Evolutionary conservation across 1,139 yeast genomes (phyloP), one percentile per base, ranked within the genome.

Genomic region (Arxiozyma bovina): DNA sequence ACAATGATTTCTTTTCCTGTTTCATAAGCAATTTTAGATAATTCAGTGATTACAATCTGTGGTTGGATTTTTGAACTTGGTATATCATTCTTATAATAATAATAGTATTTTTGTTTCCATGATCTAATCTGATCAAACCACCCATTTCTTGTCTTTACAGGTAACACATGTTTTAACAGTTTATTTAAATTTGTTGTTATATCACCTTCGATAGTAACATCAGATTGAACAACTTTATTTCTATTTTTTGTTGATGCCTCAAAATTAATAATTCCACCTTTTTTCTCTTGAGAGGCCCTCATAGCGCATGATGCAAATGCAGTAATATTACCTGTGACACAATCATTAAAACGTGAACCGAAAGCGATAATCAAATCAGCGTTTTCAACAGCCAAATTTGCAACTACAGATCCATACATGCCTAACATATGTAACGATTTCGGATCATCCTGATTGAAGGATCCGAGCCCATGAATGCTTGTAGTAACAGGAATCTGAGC

Each of bases 301-400:
- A 82, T 86, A 54, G 98, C 98, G 56, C 76, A 88, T 55, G 99
- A 99, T 45, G 99, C 99, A 72, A 93, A 93, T 70, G 87, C 87
- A 60, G 87, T 63, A 55, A 93, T 78, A 68, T 82, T 82, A 68
- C 94, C 86, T 51, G 99, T 93, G 63, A 93, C 99, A 77, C 99
- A 90, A 76, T 93, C 99, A 73, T 93, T 99, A 67, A 93, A 93
- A 71, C 99, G 82, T 47, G 98, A 96, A 69, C 99, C 99, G 51
- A 93, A 78, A 23, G 98, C 98, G 63, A 93, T 76, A 68, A 93
- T 88, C 66, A 93, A 76, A 73, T 93, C 99, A 46, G 99, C 96
- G 57, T 81, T 78, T 75, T 93, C 99, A 65, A 93, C 85, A 50
- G 98, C 95, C 65, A 87, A 72, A 77, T 93, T 93, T 63, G 99